phyloP scores from a whole-genome alignment of 2,329 filamentous ascomycete species.

The Leptographium lundbergii region DNA sequence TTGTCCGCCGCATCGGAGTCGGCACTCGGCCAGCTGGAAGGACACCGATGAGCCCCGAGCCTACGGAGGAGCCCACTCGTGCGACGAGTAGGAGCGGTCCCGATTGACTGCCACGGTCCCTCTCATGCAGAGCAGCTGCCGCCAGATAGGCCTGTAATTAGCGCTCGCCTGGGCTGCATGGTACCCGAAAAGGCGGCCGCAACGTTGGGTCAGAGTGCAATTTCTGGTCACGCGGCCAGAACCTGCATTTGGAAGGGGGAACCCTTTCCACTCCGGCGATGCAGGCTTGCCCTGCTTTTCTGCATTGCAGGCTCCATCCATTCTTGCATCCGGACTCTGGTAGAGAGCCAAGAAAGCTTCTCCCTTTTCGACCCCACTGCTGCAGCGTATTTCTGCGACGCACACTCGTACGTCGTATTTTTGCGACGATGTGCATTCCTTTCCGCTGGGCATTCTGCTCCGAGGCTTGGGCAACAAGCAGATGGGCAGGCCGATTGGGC shows the following conservation, averaged over 20 bases:
- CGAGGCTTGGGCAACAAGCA: too few relatives aligned
- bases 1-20: not conserved
- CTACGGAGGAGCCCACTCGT: not conserved
- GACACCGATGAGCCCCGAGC: not conserved
- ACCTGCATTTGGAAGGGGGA: not conserved
- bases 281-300: too few relatives aligned
- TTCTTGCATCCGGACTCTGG: not conserved
- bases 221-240: not conserved
- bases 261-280: not conserved
- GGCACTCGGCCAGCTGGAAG: not conserved
- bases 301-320: not conserved
- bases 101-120: not conserved
- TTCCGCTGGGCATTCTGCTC: too few relatives aligned
- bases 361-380: not conserved
- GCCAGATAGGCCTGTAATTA: too few relatives aligned
- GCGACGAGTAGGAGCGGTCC: not conserved
- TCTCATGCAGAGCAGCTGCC: not conserved
- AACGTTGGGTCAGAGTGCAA: too few relatives aligned
- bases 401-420: too few relatives aligned
- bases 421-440: too few relatives aligned
- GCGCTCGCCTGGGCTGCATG: too few relatives aligned
- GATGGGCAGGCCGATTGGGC: too few relatives aligned
- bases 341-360: not conserved
- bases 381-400: not conserved
- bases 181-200: too few relatives aligned